phyloP scores from a whole-genome alignment of 768 basidiomycete species.

The Rhodotorula diobovata region DNA sequence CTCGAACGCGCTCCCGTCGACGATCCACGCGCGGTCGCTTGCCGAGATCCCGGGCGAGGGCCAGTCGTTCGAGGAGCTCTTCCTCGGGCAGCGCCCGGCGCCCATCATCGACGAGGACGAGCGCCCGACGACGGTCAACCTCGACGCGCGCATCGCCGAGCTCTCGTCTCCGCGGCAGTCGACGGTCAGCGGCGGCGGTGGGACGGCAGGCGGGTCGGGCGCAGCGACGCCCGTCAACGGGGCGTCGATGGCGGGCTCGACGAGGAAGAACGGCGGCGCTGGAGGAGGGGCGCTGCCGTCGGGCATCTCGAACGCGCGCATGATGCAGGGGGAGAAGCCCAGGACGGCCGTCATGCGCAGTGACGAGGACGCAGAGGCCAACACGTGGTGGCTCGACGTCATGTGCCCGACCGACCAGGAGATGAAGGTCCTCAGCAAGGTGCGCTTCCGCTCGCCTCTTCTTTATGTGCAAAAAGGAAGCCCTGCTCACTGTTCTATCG shows the following conservation, averaged over 20 bases:
- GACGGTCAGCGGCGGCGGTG: constrained; percentile 9
- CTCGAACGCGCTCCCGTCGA: constrained; percentile 82
- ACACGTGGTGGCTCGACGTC: constrained; percentile 97
- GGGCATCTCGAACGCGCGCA: constrained; percentile 27
- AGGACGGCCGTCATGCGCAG: constrained; percentile 31
- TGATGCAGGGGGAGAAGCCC: constrained; percentile 3
- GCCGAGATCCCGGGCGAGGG: constrained; percentile 90
- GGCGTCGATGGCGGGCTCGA: not conserved
- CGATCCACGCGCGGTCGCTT: constrained; percentile 88
- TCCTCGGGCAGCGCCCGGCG: constrained; percentile 50
- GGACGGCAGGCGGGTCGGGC: not conserved
- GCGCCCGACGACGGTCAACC: constrained; percentile 24
- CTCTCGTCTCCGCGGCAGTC: not conserved
- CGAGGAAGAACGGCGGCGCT: constrained; percentile 8
- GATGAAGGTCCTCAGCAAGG: constrained; percentile 95
- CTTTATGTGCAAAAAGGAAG: too few relatives aligned
- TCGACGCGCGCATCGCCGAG: constrained; percentile 25
- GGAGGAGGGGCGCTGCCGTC: constrained; percentile 7
- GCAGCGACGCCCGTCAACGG: constrained; percentile 35
- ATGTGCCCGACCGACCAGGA: constrained; percentile 92
- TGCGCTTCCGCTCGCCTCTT: constrained; percentile 45
- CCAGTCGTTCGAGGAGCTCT: constrained; percentile 86
- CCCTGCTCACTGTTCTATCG: not conserved
- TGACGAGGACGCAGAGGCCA: constrained; percentile 59
- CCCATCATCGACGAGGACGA: constrained; percentile 22